Base-by-base conservation (phyloP, 768 basidiomycete species). In the Mycena floridula region DNA sequence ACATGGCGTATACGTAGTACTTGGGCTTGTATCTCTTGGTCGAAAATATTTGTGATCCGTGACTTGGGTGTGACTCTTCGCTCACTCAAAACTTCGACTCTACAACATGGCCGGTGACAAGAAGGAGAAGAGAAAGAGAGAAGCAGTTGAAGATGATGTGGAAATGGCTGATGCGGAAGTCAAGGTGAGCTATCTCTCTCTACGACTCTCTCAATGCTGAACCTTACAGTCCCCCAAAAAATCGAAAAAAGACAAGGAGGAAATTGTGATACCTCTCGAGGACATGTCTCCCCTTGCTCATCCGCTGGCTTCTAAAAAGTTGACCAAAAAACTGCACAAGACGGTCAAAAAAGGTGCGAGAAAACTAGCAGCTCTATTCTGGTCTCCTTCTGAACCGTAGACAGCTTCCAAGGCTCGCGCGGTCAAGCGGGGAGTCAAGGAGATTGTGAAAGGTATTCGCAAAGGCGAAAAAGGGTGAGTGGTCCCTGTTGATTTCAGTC, bases 361-460 rank as follows among this genome's bases (percentile, higher is more conserved):
- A 25, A 21, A 8, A 21, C 22, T 24, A 12, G 24, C 21, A 23
- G 20, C 8, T 27, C 18, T 52, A 20, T 25, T n/a, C 18, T 28
- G 12, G 25, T 24, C 26, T 43, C n/a, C 40, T 23, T 16, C 8
- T 56, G 41, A 53, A 36, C 23, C 35, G 37, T 18, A 18, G 36
- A 39, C 22, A 95, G 92, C 96, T 15, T 93, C 94, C 21, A 96
- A 95, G 63, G 82, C 82, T 30, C 81, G 95, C 48, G 93, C 96
- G 64, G 85, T 98, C 25, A 97, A 96, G 70, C 81, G 96, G 37
- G 96, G 96, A 30, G 95, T 99, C 39, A 98, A 98, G 66, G 96
- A 99, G 65, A 90, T 99, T 25, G 92, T 96, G 36, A 99, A 99
- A 65, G 91, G 91, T 3, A 86, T 99, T 32, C 78, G 94, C 43